These are phyloP conservation scores for Penicillium frequentans DNA, from an alignment of 2,329 filamentous ascomycete species.

Conservation along the genomic window DNA sequence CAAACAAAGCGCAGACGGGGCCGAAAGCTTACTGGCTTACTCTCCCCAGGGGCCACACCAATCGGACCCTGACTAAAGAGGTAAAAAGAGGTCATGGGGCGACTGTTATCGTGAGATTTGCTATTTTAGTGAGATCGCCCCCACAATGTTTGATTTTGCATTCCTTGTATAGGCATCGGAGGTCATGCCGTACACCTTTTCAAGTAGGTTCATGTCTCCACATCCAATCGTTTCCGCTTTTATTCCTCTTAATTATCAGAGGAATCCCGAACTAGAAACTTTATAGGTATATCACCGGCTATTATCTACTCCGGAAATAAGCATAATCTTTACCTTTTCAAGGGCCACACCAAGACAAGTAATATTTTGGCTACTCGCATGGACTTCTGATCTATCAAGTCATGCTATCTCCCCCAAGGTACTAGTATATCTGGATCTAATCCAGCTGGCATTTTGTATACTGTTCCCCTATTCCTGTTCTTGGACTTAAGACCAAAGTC, in stretches of 20 bases:
- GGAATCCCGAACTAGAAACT: background rate
- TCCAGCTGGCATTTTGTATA: background rate
- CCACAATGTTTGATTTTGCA: background rate
- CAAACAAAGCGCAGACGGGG: background rate
- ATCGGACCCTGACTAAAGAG: background rate
- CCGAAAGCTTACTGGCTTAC: slow-evolving; percentile 5
- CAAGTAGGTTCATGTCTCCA: background rate
- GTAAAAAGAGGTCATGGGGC: background rate
- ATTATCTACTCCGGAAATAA: background rate
- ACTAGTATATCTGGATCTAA: no score
- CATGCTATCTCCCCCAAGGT: background rate
- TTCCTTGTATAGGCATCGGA: background rate
- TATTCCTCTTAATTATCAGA: background rate
- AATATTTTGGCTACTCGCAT: background rate
- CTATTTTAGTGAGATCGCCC: background rate
- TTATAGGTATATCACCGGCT: background rate
- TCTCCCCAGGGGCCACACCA: background rate
- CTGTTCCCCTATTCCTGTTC: background rate
- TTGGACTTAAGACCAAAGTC: no score
- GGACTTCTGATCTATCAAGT: background rate
- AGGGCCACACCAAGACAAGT: background rate
- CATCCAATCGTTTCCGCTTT: background rate
- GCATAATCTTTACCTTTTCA: background rate
- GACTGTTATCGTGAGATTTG: background rate
- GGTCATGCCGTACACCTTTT: background rate